Percentiles rank a stretch among this genome's conserved stretches.
These are phyloP conservation scores for Suhomyces taliae DNA, from an alignment of 1,139 yeast species.

Conservation along the genomic window DNA sequence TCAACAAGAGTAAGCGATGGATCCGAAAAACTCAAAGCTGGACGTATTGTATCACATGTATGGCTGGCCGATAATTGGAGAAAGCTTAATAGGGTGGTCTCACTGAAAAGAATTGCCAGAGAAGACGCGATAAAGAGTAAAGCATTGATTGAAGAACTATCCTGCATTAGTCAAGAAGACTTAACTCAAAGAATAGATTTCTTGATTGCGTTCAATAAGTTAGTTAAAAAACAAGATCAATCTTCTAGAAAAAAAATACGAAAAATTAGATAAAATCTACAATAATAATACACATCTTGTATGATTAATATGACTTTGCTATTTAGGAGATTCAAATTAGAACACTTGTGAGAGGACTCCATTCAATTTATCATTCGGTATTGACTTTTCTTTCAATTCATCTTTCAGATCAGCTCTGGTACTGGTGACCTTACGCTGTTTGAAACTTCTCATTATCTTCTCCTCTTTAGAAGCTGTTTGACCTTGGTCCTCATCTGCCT, in stretches of 20 bases:
- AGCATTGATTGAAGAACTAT: constrained; percentile 11
- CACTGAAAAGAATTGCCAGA: constrained; percentile 14
- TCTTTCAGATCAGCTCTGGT: constrained; percentile 63
- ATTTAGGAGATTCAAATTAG: constrained; percentile 5
- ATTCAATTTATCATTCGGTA: constrained; percentile 44
- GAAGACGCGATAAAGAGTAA: constrained; percentile 15
- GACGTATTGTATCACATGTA: neutral
- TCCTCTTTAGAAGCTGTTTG: neutral
- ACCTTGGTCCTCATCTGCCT: constrained; percentile 23
- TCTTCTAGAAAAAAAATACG: neutral
- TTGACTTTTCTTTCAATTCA: constrained; percentile 45
- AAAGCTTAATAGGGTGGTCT: constrained; percentile 14
- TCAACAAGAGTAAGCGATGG: neutral
- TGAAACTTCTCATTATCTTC: constrained; percentile 52
- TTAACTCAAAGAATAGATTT: constrained; percentile 15
- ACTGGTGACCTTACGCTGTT: constrained; percentile 63
- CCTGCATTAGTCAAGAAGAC: constrained; percentile 12
- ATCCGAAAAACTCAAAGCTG: neutral
- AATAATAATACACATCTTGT: neutral
- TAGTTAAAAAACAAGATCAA: neutral
- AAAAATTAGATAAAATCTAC: neutral
- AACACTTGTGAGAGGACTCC: constrained; percentile 44
- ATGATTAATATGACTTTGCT: neutral
- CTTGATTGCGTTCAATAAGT: constrained; percentile 9
- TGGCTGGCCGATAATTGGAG: constrained; percentile 13